phyloP scores from a whole-genome alignment of 1,139 yeast genomes.

The Lodderomyces theae region DNA sequence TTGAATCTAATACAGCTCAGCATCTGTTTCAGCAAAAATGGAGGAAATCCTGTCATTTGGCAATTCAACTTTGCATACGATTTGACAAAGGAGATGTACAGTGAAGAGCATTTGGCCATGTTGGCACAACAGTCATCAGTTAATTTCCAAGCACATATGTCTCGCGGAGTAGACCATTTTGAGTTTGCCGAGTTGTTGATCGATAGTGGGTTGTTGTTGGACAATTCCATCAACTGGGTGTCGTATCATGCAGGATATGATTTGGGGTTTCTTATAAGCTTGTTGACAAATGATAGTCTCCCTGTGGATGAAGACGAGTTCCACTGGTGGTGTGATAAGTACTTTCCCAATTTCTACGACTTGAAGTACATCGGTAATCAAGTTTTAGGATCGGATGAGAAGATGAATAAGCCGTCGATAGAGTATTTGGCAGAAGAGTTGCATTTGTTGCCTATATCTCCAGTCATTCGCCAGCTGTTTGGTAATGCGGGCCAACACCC shows the following conservation, averaged over 20 bases:
- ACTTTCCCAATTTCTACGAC: conserved; percentile 83
- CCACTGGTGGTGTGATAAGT: conserved; percentile 64
- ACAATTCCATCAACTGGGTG: conserved; percentile 77
- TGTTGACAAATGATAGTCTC: conserved; percentile 71
- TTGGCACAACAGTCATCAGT: conserved; percentile 75
- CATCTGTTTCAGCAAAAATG: conserved; percentile 75
- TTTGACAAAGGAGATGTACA: conserved; percentile 74
- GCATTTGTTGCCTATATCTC: conserved; percentile 51
- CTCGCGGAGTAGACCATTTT: conserved; percentile 74
- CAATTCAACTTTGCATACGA: conserved; percentile 91
- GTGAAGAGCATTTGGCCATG: conserved; percentile 70
- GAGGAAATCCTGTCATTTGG: conserved; percentile 64
- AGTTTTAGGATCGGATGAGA: conserved; percentile 29
- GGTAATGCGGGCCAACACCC: conserved; percentile 31
- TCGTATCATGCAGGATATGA: conserved; percentile 96
- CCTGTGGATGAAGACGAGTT: conserved; percentile 84
- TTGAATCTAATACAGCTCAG: conserved; percentile 85
- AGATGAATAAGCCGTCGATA: conserved; percentile 41
- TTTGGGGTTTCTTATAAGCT: conserved; percentile 80
- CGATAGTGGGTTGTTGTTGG: conserved; percentile 81
- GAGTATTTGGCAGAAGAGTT: conserved; percentile 58
- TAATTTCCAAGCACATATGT: conserved; percentile 72
- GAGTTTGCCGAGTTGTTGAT: conserved; percentile 82
- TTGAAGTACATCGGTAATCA: conserved; percentile 73
- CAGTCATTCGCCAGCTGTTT: conserved; percentile 48